Conservation (phyloP, 257 asterid species). For the Solanum raphanifolium region DNA sequence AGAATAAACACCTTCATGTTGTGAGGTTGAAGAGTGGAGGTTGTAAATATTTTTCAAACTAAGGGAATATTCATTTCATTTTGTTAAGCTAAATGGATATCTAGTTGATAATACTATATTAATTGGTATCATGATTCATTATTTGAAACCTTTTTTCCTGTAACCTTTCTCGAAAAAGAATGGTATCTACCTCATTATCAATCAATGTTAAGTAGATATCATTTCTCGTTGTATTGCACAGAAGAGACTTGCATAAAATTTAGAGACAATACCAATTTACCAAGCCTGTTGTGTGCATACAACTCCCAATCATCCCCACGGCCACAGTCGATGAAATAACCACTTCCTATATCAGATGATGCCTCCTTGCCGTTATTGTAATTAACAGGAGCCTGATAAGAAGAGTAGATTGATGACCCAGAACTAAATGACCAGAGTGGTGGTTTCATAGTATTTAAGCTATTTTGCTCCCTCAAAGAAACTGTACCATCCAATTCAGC, state of each 20-base stretch:
- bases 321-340: conserved; percentile 77
- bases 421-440: conserved; percentile 87
- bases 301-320: conserved; percentile 86
- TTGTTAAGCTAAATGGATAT: not conserved
- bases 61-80: not conserved
- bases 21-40: not conserved
- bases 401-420: conserved; percentile 71
- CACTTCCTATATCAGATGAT: conserved; percentile 40
- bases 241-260: not conserved
- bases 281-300: conserved; percentile 73
- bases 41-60: not conserved
- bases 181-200: not conserved
- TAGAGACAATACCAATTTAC: conserved; percentile 46
- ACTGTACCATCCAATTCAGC: conserved; percentile 84
- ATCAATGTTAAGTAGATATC: not conserved
- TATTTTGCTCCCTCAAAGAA: conserved; percentile 38
- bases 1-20: not conserved
- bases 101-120: not conserved
- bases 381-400: conserved; percentile 63
- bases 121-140: not conserved
- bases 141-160: not conserved
- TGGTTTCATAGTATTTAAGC: conserved; percentile 45
- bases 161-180: not conserved
- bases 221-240: not conserved
- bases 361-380: conserved; percentile 30